A percentile compares a stretch with the other conserved stretches of the same genome.
Evolutionary conservation across 2,329 filamentous ascomycete genomes (phyloP).

Genomic region (Colletotrichum cordylinicola): DNA sequence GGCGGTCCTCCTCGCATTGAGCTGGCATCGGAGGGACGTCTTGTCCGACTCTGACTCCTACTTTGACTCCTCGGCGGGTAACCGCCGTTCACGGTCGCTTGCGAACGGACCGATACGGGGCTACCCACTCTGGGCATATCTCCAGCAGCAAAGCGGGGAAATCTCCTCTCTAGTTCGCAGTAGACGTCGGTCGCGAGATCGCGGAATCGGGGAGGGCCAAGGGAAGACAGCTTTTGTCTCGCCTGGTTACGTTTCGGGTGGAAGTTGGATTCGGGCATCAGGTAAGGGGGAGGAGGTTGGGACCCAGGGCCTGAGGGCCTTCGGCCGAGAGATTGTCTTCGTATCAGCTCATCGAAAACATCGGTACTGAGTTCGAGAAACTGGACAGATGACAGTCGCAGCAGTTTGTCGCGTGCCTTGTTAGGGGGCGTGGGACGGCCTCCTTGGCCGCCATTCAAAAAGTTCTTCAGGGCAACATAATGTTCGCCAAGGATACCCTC

Average conservation of each 20-base stretch:
- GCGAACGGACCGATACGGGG: constrained; percentile 68
- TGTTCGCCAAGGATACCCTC: constrained; percentile 76
- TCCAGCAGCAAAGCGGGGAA: constrained; percentile 76
- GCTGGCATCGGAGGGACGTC: constrained; percentile 66
- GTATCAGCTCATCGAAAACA: constrained; percentile 92
- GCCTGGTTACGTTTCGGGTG: constrained; percentile 98
- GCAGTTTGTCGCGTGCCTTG: constrained; percentile 91
- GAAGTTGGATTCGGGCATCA: constrained; percentile 86
- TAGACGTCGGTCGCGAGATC: constrained; percentile 96
- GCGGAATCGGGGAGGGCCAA: constrained; percentile 85
- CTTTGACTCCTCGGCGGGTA: constrained; percentile 58
- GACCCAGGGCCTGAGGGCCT: constrained; percentile 57
- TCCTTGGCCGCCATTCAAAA: constrained; percentile 79
- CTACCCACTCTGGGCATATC: constrained; percentile 75
- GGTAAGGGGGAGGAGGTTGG: constrained; percentile 69
- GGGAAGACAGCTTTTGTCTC: constrained; percentile 90
- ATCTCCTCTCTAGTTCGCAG: constrained; percentile 89
- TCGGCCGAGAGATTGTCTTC: constrained; percentile 75
- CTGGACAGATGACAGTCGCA: constrained; percentile 87
- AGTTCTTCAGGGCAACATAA: constrained; percentile 79
- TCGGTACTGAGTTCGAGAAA: constrained; percentile 98
- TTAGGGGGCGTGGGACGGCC: constrained; percentile 78
- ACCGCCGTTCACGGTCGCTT: constrained; percentile 63
- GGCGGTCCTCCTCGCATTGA: constrained; percentile 58
- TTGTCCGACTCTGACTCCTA: constrained; percentile 57